phyloP scores from a whole-genome alignment of 345 rosid genomes.

The Psidium friedrichsthalianum region DNA sequence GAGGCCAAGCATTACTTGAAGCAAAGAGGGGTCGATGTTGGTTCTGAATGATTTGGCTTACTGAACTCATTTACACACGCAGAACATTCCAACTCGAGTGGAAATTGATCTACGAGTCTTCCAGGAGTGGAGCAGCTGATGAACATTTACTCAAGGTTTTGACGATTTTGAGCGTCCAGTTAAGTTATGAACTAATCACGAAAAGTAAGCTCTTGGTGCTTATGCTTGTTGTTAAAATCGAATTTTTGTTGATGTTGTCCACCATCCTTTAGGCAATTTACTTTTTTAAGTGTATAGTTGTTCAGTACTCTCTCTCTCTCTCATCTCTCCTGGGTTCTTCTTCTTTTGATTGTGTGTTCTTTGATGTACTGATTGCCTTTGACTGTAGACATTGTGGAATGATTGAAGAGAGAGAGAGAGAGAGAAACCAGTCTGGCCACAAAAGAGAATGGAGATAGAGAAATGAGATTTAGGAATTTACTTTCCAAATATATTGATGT shows the following conservation, averaged over 20 bases:
- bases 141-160: not conserved
- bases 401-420: not conserved
- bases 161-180: not conserved
- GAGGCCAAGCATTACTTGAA: constrained; percentile 67
- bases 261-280: not conserved
- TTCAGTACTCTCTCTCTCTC: not conserved
- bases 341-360: not conserved
- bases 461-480: too few species aligned
- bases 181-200: not conserved
- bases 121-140: not conserved
- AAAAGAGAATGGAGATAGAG: not conserved
- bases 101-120: not conserved
- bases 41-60: constrained; percentile 12
- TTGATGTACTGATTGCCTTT: not conserved
- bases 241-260: not conserved
- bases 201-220: not conserved
- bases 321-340: not conserved
- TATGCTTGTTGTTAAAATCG: not conserved
- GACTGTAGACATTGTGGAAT: not conserved
- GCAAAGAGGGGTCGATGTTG: constrained; percentile 59
- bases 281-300: not conserved
- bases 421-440: not conserved
- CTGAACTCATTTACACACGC: constrained; percentile 4
- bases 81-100: not conserved
- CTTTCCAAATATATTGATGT: not conserved